Base-by-base conservation (phyloP, 2,329 filamentous ascomycete genomes). In the Calonectria montana region DNA sequence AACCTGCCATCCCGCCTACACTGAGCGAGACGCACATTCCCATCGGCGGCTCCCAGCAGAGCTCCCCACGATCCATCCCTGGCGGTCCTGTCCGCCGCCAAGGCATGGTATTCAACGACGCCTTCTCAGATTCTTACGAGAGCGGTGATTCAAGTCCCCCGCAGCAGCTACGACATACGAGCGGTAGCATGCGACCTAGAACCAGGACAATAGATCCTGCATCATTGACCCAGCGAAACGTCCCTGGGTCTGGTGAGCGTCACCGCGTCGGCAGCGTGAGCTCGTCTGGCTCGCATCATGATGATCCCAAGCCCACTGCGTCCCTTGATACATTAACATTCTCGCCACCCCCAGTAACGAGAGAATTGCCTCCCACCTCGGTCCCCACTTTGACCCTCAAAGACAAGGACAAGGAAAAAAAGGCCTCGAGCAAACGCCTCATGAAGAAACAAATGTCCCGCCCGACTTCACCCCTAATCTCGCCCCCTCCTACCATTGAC, bases 231-330 rank as follows among this genome's bases (percentile, higher is more conserved):
- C 86, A 88, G 57, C 80, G 81, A 64, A 81, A 80, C 21, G 79
- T 84, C 15, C 79, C 83, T 41, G 80, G 83, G n/a, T 75, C 81
- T 4, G 70, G 80, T 41, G 89, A 91, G 76, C 89, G 93, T 64
- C 90, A 92, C 77, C 88, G 93, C 64, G 90, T 94, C 50, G 92
- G 93, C 62, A 94, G 93, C 31, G 90, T 94, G 76, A 92, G 93
- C 76, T 92, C 92, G 41, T 87, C 91, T 9, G 80, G 87, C 4
- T 89, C 91, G 5, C 86, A 89, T 59, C 85, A 87, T 62, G 88
- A 90, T 25, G 88, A 89, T 47, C 83, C 85, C 69, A 86, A 84
- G 25, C 80, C 83, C 27, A 82, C 84, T n/a, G 80, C 83, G 53
- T 78, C 79, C 3, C 41, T 84, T 13, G 86, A 88, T 72, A 83